Evolutionary conservation across 768 basidiomycete genomes (phyloP).

Genomic region (Agrocybe pediades): DNA sequence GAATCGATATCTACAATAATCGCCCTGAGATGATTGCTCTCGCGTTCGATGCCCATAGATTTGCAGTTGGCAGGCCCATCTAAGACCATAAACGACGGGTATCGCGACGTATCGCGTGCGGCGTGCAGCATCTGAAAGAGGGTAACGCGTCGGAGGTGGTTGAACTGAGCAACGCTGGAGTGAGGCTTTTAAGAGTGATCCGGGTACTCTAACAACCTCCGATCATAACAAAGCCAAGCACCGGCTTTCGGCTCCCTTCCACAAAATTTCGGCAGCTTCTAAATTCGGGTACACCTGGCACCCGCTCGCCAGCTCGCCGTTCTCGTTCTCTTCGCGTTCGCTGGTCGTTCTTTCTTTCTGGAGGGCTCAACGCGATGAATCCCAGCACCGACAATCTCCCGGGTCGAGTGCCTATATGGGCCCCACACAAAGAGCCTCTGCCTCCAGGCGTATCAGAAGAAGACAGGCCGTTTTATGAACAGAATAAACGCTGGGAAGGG

Average conservation of each 20-base stretch:
- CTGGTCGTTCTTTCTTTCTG: slow-evolving; percentile 12
- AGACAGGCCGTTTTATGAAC: slow-evolving; percentile 64
- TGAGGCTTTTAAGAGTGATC: too few relatives aligned
- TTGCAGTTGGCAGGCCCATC: not conserved
- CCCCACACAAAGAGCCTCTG: slow-evolving; percentile 85
- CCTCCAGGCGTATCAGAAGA: slow-evolving; percentile 84
- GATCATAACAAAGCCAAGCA: not conserved
- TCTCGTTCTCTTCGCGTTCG: slow-evolving; percentile 10
- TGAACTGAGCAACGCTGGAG: not conserved
- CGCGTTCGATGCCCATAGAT: not conserved
- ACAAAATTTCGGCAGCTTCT: slow-evolving; percentile 21
- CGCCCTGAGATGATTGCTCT: not conserved
- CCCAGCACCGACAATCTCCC: slow-evolving; percentile 36
- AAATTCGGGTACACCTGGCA: slow-evolving; percentile 1
- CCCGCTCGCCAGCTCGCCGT: not conserved
- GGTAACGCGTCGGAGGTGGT: not conserved
- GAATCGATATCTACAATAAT: not conserved
- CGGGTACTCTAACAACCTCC: not conserved
- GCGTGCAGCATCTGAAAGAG: not conserved
- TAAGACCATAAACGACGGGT: not conserved
- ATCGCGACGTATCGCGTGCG: not conserved
- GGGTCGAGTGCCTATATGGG: slow-evolving; percentile 71
- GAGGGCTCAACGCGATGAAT: slow-evolving; percentile 23
- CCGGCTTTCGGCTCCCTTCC: not conserved
- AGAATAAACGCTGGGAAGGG: slow-evolving; percentile 78